Base-by-base conservation (phyloP, 805 yeast species). In the Candida bentonensis region DNA sequence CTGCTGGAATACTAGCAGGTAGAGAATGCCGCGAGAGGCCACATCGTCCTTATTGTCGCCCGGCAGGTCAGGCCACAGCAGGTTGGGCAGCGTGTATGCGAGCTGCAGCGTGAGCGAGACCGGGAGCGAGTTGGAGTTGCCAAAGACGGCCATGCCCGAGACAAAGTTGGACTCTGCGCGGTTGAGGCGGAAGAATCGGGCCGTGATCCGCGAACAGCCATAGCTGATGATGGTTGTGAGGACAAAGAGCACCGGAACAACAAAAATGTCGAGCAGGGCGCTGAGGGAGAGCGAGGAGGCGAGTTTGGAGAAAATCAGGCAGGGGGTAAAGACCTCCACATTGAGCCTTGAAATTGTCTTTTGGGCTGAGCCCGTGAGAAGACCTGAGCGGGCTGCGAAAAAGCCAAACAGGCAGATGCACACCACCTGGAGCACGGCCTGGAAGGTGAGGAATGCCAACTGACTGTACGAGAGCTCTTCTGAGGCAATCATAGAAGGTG, bases 101-200 rank as follows among this genome's bases (percentile, higher is more conserved):
- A 76, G 63, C 21, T 94, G 80, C 46, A 92, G 66, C 5, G 81
- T 77, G 51, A 92, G 70, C 0, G 96, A 86, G 1, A 89, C 97
- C 0, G 98, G 97, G 45, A 89, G 72, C 9, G 95, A 83, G 67
- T 89, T 89, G 39, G 95, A 85, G 64, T 89, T 92, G 44, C 96
- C 97, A 64, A 89, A 89, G 3, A 88, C 95, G 2, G 92, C 86
- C 94, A 92, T 92, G 2, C 96, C 97, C 21, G 94, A 82, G 42
- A 92, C 96, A 55, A 85, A 89, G 64, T 89, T 88, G 2, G 84
- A 58, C 63, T 92, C 96, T 13, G 83, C 76, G 42, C 67, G 74
- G 53, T 82, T 82, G 53, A 92, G 65, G 4, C 63, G 55, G 49
- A 87, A 59, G 39, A 77, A 50, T 13, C 62, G 59, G 2, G 85